Base-by-base conservation (phyloP, 192 early-diverging fungal genomes). In the Glomus cerebriforme region DNA sequence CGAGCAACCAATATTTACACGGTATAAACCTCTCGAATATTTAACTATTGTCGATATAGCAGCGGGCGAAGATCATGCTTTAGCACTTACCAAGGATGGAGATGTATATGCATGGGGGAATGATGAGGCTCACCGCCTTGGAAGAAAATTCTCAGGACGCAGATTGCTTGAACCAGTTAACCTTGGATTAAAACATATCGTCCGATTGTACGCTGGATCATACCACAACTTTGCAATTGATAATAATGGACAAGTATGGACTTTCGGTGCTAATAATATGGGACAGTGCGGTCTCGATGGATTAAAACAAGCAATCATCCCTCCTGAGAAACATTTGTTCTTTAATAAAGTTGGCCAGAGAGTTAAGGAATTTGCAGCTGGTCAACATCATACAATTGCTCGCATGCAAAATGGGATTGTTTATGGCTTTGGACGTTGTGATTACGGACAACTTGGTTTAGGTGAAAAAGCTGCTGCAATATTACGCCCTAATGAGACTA, bases 261-360 rank as follows among this genome's bases (percentile, higher is more conserved):
- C 90, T 17, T 96, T 94, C 91, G 97, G 97, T 22, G 86, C 96
- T 66, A 99, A 99, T 82, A 96, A 96, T 75, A 94, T 92, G 80
- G 90, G 89, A 59, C 97, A 99, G 84, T 92, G 95, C 76, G 95
- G 96, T 66, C 59, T 75, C 47, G 58, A 81, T 13, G 15, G 9
- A 29, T 6, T 5, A 9, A 67, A 78, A 27, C 75, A 80, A 24
- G 72, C 86, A 77, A 68, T n/a, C n/a, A n/a, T n/a, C n/a, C n/a
- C n/a, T n/a, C n/a, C n/a, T n/a, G n/a, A n/a, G n/a, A n/a, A n/a
- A 3, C 85, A 97, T 15, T 81, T 88, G 7, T 85, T 87, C 0
- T 66, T 66, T 32, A 66, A 34, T 12, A 81, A 85, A 31, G 82
- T 92, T 9, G 63, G 84, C 6, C 78, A 81, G 6, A 81, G 85